Evolutionary conservation across 148 eudicot species (phyloP), one percentile per base, ranked within the genome.

Genomic region (Limonium bicolor): DNA sequence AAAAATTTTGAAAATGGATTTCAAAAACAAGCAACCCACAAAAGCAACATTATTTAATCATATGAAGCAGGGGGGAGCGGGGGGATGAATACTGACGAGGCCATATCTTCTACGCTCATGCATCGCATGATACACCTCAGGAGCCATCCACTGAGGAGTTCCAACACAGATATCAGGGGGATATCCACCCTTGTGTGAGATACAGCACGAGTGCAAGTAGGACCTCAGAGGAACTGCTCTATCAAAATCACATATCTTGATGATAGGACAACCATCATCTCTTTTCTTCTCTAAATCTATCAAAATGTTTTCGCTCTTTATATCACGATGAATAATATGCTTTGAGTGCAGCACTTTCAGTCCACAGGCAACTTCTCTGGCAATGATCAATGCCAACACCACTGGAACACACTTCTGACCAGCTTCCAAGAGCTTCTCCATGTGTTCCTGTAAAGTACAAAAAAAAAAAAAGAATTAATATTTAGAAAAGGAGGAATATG

Each of bases 121-220:
- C 71, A 80, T 72, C 45, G 97, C 76, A 44, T 38, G 69, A 41
- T 70, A 69, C 50, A 90, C 87, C 67, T 90, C 97, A 48, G 97
- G 97, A 60, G 97, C 93, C 97, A 90, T 90, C 97, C 97, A 90
- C 21, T 85, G 72, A 44, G 95, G 95, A 5, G 95, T 90, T 48
- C 97, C 97, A 51, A 90, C 84, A 63, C 95, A 90, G 17, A 69
- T 31, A 63, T 84, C 69, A 55, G 97, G 93, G 20, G 85, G 68
- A 55, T 73, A 93, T 54, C 77, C 62, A 28, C 97, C 97, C 26
- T 36, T 28, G 61, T 90, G 97, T 31, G 84, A 77, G 51, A 84
- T 84, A 60, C 97, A 90, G 51, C 95, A 90, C 3, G 79, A 55
- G 57, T 90, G 97, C 50, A 73, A 61, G 46, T 43, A 48, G 41